Base-by-base conservation (phyloP, 768 basidiomycete genomes). In the Melanogaster broomeanus region DNA sequence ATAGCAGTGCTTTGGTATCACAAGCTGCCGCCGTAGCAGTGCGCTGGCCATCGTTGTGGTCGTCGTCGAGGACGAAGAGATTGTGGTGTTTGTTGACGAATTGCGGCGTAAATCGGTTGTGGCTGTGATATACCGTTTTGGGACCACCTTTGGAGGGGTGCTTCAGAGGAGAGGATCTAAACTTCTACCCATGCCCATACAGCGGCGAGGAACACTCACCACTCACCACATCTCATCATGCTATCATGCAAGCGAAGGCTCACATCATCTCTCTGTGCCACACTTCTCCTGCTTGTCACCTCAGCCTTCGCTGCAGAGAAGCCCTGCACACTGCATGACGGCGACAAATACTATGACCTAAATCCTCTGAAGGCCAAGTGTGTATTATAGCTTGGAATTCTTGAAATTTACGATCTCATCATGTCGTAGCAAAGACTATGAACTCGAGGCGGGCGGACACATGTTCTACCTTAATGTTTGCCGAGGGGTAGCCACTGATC, bases 401-500 rank as follows among this genome's bases (percentile, higher is more conserved):
- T 44, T 19, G 7, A 21, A 12, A 27, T 16, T n/a, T 24, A 22
- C 42, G 25, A 27, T 46, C 58, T 58, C 21, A 63, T 27, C 40
- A 31, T 59, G 44, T 41, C 63, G 28, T 64, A 90, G 88, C 55
- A 81, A 79, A 59, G 88, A 91, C 67, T 85, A 87, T 60, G 67
- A 77, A 49, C 66, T 85, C 41, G 66, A 68, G 42, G 80, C 82
- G 0, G 69, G 68, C 16, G 79, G 79, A 25, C 71, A 74, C 37
- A 57, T 72, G 3, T 74, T 84, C 46, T 70, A 72, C n/a, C 61
- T 91, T 16, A 90, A 88, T 57, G 77, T 86, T 0, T 92, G 90
- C 65, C 77, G 76, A 52, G 65, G 72, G 7, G 77, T 88, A 1
- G 63, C 64, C 39, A 75, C 72, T 15, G 86, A 91, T 21, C 68